These are phyloP conservation scores for Botrytis porri DNA, from an alignment of 2,329 filamentous ascomycete genomes.

Conservation along the genomic window DNA sequence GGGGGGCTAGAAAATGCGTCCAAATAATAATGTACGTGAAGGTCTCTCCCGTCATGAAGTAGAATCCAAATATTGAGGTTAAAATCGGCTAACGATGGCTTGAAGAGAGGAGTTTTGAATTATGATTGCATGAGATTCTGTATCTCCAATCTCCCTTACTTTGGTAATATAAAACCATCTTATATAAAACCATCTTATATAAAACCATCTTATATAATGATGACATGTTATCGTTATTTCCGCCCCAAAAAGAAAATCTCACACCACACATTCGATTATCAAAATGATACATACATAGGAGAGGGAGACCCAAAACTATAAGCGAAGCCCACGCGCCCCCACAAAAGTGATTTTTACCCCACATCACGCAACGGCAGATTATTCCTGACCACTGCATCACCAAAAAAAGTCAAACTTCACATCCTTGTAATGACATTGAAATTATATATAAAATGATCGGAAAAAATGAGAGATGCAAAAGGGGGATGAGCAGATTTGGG, in stretches of 20 bases:
- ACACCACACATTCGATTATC: not conserved
- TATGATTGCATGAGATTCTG: not conserved
- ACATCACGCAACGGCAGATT: not conserved
- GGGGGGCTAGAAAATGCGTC: not conserved
- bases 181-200: too few species aligned
- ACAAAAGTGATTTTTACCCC: not conserved
- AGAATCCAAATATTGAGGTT: not conserved
- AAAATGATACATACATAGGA: too few species aligned
- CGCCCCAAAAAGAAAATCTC: too few species aligned
- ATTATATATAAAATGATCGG: not conserved
- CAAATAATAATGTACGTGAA: not conserved
- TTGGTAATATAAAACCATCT: too few species aligned
- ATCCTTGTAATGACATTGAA: not conserved
- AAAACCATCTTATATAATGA: too few species aligned
- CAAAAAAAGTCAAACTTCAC: not conserved
- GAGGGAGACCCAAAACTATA: not conserved
- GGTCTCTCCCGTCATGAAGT: not conserved
- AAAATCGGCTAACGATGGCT: not conserved
- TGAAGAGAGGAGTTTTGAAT: not conserved
- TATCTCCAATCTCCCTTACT: not conserved
- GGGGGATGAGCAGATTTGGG: not conserved
- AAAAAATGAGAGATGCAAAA: not conserved
- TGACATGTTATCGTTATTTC: too few species aligned
- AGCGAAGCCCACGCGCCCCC: not conserved
- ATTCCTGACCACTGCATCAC: not conserved